Evolutionary conservation across 805 yeast genomes (phyloP), one percentile per base, ranked within the genome.

Genomic region (Starmerella bombi): DNA sequence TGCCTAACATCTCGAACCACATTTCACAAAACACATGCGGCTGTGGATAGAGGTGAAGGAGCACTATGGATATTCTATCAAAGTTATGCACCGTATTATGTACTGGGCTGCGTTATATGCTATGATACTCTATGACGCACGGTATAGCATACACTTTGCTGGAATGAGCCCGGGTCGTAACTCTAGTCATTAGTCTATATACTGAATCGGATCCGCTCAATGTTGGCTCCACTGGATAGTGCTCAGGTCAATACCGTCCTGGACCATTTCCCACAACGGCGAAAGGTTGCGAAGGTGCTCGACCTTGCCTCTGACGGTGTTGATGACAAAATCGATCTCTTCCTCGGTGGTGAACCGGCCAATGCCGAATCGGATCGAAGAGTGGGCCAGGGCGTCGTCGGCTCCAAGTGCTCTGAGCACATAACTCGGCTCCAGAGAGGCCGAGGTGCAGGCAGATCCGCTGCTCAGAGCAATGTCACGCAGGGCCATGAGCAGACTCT

Each of bases 201-300:
- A n/a, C n/a, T n/a, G n/a, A n/a, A n/a, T n/a, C n/a, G n/a, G n/a
- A 23, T 23, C 12, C n/a, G n/a, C 3, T 36, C 62, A 91, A 64
- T 91, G 98, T 50, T 95, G 97, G 45, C 94, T 82, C 98, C 98
- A 91, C 66, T 91, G 93, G 55, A 91, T 91, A 25, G 93, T 72
- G 56, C 80, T 73, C 60, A 91, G 69, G 59, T 91, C 98, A 55
- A 91, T 88, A 51, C 98, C 98, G 51, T 91, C 97, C 63, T 91
- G 94, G 43, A 84, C 94, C 97, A 91, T 86, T 66, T 91, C 98
- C 97, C 97, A 91, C 54, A 91, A 69, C 36, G 98, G 98, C 43
- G 91, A 77, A 64, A 91, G 70, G 57, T 85, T 88, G 63, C 98
- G 75, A 59, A 91, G 71, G 64, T 84, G 84, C 49, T 77, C 78